Evolutionary conservation across 2,329 filamentous ascomycete species (phyloP).

Genomic region (Alternaria panax): DNA sequence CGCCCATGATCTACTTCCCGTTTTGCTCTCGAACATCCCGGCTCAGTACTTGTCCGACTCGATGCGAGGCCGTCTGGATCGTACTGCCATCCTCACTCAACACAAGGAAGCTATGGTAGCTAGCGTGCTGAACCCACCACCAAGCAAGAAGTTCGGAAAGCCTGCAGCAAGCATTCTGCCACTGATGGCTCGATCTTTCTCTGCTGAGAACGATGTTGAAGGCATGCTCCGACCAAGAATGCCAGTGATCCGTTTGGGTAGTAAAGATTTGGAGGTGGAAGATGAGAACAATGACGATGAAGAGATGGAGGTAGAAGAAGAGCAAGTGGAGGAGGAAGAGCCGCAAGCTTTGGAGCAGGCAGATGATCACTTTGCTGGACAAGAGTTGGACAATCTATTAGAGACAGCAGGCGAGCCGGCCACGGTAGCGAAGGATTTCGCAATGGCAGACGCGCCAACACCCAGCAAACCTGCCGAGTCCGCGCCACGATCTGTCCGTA

Average conservation of each 20-base stretch:
- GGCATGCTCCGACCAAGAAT: slow-evolving; percentile 66
- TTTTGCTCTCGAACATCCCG: slow-evolving; percentile 69
- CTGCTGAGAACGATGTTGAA: slow-evolving; percentile 72
- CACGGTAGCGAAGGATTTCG: slow-evolving; percentile 20
- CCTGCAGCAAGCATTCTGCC: slow-evolving; percentile 79
- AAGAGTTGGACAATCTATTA: slow-evolving; percentile 37
- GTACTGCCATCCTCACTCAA: slow-evolving; percentile 75
- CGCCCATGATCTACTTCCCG: slow-evolving; percentile 68
- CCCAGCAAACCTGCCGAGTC: neutral
- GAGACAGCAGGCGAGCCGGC: slow-evolving; percentile 25
- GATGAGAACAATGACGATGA: slow-evolving; percentile 35
- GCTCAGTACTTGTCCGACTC: slow-evolving; percentile 73
- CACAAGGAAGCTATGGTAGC: slow-evolving; percentile 78
- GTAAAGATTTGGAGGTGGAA: slow-evolving; percentile 28
- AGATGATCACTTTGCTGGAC: slow-evolving; percentile 57
- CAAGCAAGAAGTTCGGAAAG: slow-evolving; percentile 65
- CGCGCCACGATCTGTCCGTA: neutral
- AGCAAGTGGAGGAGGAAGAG: slow-evolving; percentile 58
- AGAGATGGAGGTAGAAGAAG: slow-evolving; percentile 25
- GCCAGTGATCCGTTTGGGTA: slow-evolving; percentile 50
- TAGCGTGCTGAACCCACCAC: slow-evolving; percentile 80
- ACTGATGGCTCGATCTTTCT: slow-evolving; percentile 73
- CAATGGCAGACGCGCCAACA: slow-evolving; percentile 22
- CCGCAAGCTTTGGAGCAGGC: slow-evolving; percentile 3
- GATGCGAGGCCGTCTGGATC: slow-evolving; percentile 77